These are phyloP conservation scores for Aspergillus diversus DNA, from an alignment of 495 filamentous ascomycete genomes.

Conservation along the genomic window DNA sequence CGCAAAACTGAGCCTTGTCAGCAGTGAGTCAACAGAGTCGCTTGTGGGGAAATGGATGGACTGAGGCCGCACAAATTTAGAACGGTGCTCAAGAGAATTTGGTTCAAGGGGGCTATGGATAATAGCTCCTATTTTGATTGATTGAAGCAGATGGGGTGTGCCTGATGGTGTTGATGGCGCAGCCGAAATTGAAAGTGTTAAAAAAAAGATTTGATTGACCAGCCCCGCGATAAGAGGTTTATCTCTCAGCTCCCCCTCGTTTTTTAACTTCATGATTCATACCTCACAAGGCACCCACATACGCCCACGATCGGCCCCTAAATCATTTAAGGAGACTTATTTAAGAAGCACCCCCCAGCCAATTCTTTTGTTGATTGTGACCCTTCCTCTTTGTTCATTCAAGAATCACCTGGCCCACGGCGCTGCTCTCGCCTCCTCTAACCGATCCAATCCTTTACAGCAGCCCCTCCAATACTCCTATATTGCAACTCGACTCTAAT, in stretches of 20 bases:
- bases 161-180: slow-evolving; percentile 13
- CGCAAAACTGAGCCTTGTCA: slow-evolving; percentile 17
- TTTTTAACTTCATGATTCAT: slow-evolving; percentile 13
- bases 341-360: neutral
- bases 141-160: neutral
- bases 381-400: neutral
- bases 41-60: slow-evolving; percentile 3
- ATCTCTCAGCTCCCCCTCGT: slow-evolving; percentile 9
- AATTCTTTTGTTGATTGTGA: neutral
- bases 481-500: neutral
- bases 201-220: slow-evolving; percentile 5
- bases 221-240: slow-evolving; percentile 29
- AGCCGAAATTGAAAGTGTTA: slow-evolving; percentile 6
- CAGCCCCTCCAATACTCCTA: neutral
- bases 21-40: slow-evolving; percentile 20
- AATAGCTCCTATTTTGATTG: neutral
- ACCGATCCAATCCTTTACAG: neutral
- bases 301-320: slow-evolving; percentile 2
- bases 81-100: neutral
- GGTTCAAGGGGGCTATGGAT: neutral
- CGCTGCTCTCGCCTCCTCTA: neutral
- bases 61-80: neutral
- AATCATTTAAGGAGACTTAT: slow-evolving; percentile 2
- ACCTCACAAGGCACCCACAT: slow-evolving; percentile 4
- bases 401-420: neutral